A percentile compares a stretch with the other conserved stretches of the same genome.
phyloP scores from a whole-genome alignment of 129 eudicot species.

The Flaveria sonorensis region DNA sequence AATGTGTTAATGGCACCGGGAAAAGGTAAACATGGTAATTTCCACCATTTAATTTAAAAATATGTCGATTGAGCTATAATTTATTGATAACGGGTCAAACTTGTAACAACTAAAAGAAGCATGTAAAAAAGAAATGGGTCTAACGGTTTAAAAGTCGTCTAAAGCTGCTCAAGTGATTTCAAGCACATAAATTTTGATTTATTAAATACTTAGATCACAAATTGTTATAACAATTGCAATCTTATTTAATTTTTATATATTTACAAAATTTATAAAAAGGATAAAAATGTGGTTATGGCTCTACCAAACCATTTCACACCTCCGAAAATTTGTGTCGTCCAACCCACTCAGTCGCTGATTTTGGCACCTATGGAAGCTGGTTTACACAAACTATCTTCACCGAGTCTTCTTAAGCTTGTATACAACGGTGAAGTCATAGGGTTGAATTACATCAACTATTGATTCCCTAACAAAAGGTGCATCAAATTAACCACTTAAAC shows the following conservation, averaged over 20 bases:
- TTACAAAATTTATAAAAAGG: not conserved
- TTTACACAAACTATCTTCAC: too few relatives aligned
- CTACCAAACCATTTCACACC: not conserved
- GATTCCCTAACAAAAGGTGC: not conserved
- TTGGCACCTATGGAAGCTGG: too few relatives aligned
- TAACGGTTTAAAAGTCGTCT: not conserved
- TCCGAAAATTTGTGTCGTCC: not conserved
- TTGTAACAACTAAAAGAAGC: not conserved
- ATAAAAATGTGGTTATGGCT: not conserved
- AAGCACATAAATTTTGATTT: not conserved
- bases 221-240: not conserved
- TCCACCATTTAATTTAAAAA: not conserved
- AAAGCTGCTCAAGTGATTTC: not conserved
- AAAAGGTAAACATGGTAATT: not conserved
- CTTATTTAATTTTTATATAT: not conserved
- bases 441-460: too few relatives aligned
- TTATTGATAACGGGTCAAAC: conserved; percentile 4
- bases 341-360: too few relatives aligned
- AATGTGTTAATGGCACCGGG: not conserved
- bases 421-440: too few relatives aligned
- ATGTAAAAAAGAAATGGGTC: not conserved
- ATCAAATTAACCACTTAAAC: not conserved
- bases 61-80: conserved; percentile 7
- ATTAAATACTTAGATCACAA: not conserved
- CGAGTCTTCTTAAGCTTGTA: too few relatives aligned